These are phyloP conservation scores for Mycosphaerelloides madeirae DNA, from an alignment of 2,329 filamentous ascomycete genomes.

Conservation along the genomic window DNA sequence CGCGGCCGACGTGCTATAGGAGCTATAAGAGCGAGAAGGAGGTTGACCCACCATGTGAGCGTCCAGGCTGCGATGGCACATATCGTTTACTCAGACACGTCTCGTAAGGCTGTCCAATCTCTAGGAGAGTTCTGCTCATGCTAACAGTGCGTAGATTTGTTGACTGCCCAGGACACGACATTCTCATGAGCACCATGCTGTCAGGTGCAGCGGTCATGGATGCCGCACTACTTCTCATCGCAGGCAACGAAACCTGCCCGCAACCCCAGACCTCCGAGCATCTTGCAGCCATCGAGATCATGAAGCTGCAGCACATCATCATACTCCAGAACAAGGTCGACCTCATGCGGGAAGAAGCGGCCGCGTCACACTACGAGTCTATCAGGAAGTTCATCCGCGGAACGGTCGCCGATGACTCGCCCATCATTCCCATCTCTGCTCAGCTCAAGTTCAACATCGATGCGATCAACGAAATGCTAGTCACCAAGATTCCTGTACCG, in stretches of 20 bases:
- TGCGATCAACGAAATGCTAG: conserved; percentile 91
- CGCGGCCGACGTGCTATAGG: conserved; percentile 88
- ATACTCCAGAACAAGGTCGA: conserved; percentile 99
- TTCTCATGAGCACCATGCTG: conserved; percentile 99
- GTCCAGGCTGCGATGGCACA: conserved; percentile 80
- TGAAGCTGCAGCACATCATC: conserved; percentile 99
- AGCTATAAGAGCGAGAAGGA: conserved; percentile 99
- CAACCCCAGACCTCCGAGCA: conserved; percentile 99
- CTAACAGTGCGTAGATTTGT: conserved; percentile 60
- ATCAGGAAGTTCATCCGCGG: conserved; percentile 98
- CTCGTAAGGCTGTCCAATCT: conserved; percentile 58
- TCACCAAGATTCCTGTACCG: conserved; percentile 91
- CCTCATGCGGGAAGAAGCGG: conserved; percentile 92
- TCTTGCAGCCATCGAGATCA: conserved; percentile 97
- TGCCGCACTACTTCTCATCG: conserved; percentile 90
- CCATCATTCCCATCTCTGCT: conserved; percentile 93
- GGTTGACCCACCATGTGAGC: conserved; percentile 91
- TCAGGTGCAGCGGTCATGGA: conserved; percentile 99
- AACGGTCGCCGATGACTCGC: conserved; percentile 89
- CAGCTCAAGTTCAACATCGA: conserved; percentile 99
- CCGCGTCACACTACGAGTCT: conserved; percentile 89
- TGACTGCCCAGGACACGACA: conserved; percentile 98
- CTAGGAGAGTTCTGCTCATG: neutral
- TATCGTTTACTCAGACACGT: conserved; percentile 89
- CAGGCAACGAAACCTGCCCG: conserved; percentile 96